phyloP scores from a whole-genome alignment of 2,329 filamentous ascomycete species.

The Beauveria bassiana region DNA sequence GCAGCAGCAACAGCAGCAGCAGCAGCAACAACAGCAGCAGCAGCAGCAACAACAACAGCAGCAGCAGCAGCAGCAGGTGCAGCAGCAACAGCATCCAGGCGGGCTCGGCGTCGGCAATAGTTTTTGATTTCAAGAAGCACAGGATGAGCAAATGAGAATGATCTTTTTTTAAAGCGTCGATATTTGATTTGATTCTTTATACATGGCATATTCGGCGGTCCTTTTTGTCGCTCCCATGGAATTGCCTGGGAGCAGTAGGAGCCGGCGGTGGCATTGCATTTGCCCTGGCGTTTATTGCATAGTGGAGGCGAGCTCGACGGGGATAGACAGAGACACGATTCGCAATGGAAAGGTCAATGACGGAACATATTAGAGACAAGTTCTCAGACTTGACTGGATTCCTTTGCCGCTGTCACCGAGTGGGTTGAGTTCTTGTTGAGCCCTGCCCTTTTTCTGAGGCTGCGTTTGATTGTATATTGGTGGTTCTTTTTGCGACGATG shows the following conservation, averaged over 20 bases:
- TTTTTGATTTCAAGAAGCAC: slow-evolving; percentile 20
- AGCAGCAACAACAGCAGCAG: neutral
- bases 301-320: neutral
- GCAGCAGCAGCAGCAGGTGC: slow-evolving; percentile 17
- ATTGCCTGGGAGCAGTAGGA: neutral
- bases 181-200: slow-evolving; percentile 12
- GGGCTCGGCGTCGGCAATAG: slow-evolving; percentile 42
- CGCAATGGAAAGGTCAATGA: neutral
- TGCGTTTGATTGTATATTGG: neutral
- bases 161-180: slow-evolving; percentile 9
- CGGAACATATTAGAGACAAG: neutral
- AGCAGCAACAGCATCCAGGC: slow-evolving; percentile 34
- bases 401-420: neutral
- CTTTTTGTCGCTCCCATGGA: neutral
- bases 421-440: neutral
- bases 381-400: neutral
- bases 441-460: neutral
- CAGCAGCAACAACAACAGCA: neutral
- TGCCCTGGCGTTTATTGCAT: slow-evolving; percentile 7
- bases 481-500: neutral
- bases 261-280: slow-evolving; percentile 5
- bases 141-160: neutral
- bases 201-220: neutral
- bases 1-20: slow-evolving; percentile 26
- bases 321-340: no score